These are phyloP conservation scores for Hysterangium stoloniferum DNA, from an alignment of 768 basidiomycete genomes.

Conservation along the genomic window DNA sequence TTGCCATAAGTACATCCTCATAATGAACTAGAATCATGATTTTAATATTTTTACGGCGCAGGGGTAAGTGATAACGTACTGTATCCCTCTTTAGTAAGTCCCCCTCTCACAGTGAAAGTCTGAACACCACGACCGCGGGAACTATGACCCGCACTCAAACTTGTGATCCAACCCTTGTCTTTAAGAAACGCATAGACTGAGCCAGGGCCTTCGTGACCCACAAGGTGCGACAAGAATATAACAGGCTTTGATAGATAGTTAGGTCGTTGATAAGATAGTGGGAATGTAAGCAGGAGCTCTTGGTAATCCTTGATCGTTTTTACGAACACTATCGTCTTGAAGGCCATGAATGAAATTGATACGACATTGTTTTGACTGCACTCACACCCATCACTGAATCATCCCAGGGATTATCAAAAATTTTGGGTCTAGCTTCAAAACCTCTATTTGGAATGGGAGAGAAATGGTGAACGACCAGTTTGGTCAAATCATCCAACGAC, in stretches of 20 bases:
- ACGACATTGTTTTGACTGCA: conserved; percentile 20
- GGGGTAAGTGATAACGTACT: conserved; percentile 46
- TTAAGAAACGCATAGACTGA: conserved; percentile 89
- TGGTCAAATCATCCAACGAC: conserved; percentile 63
- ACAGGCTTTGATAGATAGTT: conserved; percentile 75
- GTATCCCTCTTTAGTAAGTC: conserved; percentile 81
- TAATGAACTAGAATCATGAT: conserved; percentile 75
- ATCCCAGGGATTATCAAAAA: conserved; percentile 71
- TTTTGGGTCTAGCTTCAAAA: conserved; percentile 50
- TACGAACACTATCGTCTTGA: conserved; percentile 79
- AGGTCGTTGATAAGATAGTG: conserved; percentile 63
- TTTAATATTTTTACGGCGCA: too few species aligned
- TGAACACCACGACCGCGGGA: conserved; percentile 75
- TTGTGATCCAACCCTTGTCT: conserved; percentile 77
- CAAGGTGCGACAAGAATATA: conserved; percentile 67
- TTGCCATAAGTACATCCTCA: conserved; percentile 54
- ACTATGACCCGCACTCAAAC: conserved; percentile 62
- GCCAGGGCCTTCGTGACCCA: conserved; percentile 90
- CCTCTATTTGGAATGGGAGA: conserved; percentile 64
- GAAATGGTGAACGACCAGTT: conserved; percentile 56
- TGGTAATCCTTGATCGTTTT: conserved; percentile 87
- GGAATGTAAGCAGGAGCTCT: conserved; percentile 74
- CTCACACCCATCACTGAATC: conserved; percentile 62
- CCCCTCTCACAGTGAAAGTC: conserved; percentile 77
- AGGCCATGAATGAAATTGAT: conserved; percentile 22